Evolutionary conservation across 2,329 filamentous ascomycete genomes (phyloP).

Genomic region (Pseudonectria foliicola): DNA sequence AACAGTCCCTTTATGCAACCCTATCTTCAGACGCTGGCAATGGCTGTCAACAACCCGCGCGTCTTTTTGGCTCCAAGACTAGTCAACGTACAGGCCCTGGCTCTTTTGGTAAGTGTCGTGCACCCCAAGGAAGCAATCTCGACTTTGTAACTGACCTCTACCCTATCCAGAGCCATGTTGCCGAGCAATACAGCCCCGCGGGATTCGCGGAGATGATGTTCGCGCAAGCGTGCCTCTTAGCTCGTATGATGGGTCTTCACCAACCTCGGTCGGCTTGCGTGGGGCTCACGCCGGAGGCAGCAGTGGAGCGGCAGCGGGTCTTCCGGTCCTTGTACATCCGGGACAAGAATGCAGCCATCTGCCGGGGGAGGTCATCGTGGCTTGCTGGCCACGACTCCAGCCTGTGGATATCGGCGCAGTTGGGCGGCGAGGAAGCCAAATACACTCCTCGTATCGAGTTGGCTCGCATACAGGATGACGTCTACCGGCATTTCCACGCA

Average conservation of each 20-base stretch:
- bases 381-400: constrained; percentile 13
- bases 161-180: constrained; percentile 14
- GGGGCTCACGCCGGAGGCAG: constrained; percentile 4
- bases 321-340: constrained; percentile 20
- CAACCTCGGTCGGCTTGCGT: constrained; percentile 10
- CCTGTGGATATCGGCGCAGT: neutral
- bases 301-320: constrained; percentile 15
- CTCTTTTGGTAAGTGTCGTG: constrained; percentile 13
- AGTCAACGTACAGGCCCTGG: constrained; percentile 19
- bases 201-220: constrained; percentile 18
- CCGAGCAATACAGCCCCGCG: constrained; percentile 19
- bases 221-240: constrained; percentile 19
- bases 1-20: constrained; percentile 19
- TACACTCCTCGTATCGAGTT: constrained; percentile 15
- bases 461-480: constrained; percentile 17
- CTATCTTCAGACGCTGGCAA: constrained; percentile 17
- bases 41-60: constrained; percentile 20
- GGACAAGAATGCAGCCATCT: constrained; percentile 17
- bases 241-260: constrained; percentile 21
- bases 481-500: constrained; percentile 12
- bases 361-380: constrained; percentile 15
- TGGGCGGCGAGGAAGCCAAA: constrained; percentile 4
- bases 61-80: constrained; percentile 19
- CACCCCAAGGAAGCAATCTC: neutral
- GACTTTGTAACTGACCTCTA: neutral